Percentiles rank a stretch among this genome's conserved stretches.
Evolutionary conservation across 768 basidiomycete genomes (phyloP).

Genomic region (Tulasnella sp.): DNA sequence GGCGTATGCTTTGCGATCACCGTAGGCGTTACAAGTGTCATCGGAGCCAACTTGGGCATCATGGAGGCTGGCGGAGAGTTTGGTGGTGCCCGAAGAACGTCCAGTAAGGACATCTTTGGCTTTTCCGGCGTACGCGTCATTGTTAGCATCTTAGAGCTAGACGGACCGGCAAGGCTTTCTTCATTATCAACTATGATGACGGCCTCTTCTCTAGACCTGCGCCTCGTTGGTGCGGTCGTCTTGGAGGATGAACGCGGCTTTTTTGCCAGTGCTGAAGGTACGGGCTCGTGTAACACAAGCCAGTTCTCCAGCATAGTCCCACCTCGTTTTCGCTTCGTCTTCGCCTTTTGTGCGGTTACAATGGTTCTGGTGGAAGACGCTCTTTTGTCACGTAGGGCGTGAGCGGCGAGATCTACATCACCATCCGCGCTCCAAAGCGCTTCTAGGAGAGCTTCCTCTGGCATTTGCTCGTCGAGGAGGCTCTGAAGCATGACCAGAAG

Average conservation of each 20-base stretch:
- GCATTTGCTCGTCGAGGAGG: slow-evolving; percentile 32
- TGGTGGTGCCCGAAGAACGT: slow-evolving; percentile 42
- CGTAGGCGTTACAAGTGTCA: slow-evolving; percentile 49
- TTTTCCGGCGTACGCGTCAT: slow-evolving; percentile 16
- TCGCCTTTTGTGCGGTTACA: slow-evolving; percentile 18
- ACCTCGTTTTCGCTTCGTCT: slow-evolving; percentile 40
- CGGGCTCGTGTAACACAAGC: too few species aligned
- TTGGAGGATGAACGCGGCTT: neutral
- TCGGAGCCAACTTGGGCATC: slow-evolving; percentile 39
- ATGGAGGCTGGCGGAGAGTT: slow-evolving; percentile 28
- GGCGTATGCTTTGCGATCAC: slow-evolving; percentile 61
- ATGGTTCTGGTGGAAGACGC: slow-evolving; percentile 15
- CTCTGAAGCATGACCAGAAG: slow-evolving; percentile 58
- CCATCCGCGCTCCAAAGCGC: slow-evolving; percentile 47
- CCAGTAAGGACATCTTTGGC: slow-evolving; percentile 36
- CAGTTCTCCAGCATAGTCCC: slow-evolving; percentile 36
- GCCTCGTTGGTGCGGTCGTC: slow-evolving; percentile 9
- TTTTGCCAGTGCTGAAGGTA: slow-evolving; percentile 14
- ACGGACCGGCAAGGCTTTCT: neutral
- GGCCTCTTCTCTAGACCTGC: slow-evolving; percentile 21
- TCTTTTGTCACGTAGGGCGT: slow-evolving; percentile 26
- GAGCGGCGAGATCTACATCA: slow-evolving; percentile 41
- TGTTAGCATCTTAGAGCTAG: neutral
- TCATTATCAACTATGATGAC: slow-evolving; percentile 14
- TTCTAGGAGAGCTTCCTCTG: slow-evolving; percentile 41